phyloP scores from a whole-genome alignment of 805 yeast genomes.

The Saturnispora saitoi region DNA sequence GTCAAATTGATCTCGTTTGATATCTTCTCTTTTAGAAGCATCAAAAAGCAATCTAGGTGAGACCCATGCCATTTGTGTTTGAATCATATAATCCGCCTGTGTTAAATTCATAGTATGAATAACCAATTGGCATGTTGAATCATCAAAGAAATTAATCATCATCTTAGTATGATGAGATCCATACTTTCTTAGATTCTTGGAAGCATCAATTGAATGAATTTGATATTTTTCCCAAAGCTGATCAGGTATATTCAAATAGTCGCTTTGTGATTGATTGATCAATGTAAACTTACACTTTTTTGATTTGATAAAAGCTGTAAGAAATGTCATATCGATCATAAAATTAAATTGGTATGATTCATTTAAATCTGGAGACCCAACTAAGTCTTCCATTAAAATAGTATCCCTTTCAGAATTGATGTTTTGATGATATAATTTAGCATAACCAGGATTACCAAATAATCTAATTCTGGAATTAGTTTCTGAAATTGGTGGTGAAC shows the following conservation, averaged over 20 bases:
- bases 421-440: slow-evolving; percentile 10
- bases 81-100: slow-evolving; percentile 41
- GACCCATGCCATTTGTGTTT: slow-evolving; percentile 62
- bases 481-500: not conserved
- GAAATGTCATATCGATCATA: slow-evolving; percentile 23
- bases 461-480: slow-evolving; percentile 22
- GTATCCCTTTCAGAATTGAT: slow-evolving; percentile 22
- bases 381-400: slow-evolving; percentile 21
- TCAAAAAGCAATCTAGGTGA: slow-evolving; percentile 35
- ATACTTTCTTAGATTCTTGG: slow-evolving; percentile 23
- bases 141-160: slow-evolving; percentile 48
- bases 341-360: slow-evolving; percentile 29
- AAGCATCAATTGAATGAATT: slow-evolving; percentile 25
- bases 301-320: slow-evolving; percentile 18
- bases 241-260: slow-evolving; percentile 29
- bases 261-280: slow-evolving; percentile 26
- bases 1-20: not conserved
- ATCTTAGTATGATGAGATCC: slow-evolving; percentile 59
- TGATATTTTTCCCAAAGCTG: slow-evolving; percentile 14
- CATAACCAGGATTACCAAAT: slow-evolving; percentile 19
- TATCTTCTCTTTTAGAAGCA: not conserved
- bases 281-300: slow-evolving; percentile 20
- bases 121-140: slow-evolving; percentile 40
- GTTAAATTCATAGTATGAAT: slow-evolving; percentile 56
- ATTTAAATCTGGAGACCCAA: slow-evolving; percentile 19